These are phyloP conservation scores for Sclerotinia nivalis DNA, from an alignment of 2,329 filamentous ascomycete species.

Conservation along the genomic window DNA sequence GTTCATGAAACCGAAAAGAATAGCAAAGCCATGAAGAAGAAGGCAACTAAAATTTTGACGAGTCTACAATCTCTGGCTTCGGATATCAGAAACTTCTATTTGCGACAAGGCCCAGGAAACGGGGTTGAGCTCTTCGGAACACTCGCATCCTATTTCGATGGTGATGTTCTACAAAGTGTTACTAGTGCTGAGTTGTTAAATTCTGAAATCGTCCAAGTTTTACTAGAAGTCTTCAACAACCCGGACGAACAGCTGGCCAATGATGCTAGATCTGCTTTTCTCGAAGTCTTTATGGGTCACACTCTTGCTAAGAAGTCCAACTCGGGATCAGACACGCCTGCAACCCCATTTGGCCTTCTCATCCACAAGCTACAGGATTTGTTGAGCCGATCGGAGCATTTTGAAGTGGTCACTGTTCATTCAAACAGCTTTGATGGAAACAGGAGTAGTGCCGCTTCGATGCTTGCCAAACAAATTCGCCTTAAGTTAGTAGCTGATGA, in stretches of 20 bases:
- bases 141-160: slow-evolving; percentile 82
- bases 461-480: slow-evolving; percentile 94
- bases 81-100: slow-evolving; percentile 72
- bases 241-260: slow-evolving; percentile 61
- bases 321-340: slow-evolving; percentile 66
- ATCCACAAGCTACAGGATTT: slow-evolving; percentile 94
- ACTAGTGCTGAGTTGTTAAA: slow-evolving; percentile 93
- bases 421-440: slow-evolving; percentile 89
- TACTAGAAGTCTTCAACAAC: slow-evolving; percentile 80
- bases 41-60: slow-evolving; percentile 73
- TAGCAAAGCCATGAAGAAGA: slow-evolving; percentile 72
- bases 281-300: slow-evolving; percentile 88
- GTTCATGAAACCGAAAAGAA: slow-evolving; percentile 75
- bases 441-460: slow-evolving; percentile 86
- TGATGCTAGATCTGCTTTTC: slow-evolving; percentile 77
- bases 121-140: slow-evolving; percentile 70
- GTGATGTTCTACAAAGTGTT: slow-evolving; percentile 85
- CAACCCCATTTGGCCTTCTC: slow-evolving; percentile 85
- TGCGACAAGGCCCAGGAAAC: slow-evolving; percentile 53
- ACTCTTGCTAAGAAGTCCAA: slow-evolving; percentile 62
- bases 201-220: slow-evolving; percentile 81
- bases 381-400: slow-evolving; percentile 94
- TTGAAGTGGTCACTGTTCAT: slow-evolving; percentile 94
- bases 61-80: slow-evolving; percentile 70
- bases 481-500: slow-evolving; percentile 88